Percentiles rank a stretch among this genome's conserved stretches.
Evolutionary conservation across 257 asterid genomes (phyloP).

Genomic region (Solanum habrochaites): DNA sequence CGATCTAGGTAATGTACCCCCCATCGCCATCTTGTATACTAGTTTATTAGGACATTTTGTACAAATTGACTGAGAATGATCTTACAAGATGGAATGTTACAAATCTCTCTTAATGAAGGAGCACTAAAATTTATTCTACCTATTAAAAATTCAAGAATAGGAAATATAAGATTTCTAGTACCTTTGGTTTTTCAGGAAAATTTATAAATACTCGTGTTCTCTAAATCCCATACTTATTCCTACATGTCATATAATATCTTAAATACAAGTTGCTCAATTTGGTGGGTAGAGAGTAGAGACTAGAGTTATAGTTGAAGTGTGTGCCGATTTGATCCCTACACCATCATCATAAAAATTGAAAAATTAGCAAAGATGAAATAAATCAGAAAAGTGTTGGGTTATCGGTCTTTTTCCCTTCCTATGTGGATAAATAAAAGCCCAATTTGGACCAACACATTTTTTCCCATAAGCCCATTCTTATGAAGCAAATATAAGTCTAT

Average conservation of each 20-base stretch:
- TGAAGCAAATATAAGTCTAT: too few relatives aligned
- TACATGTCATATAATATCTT: neutral
- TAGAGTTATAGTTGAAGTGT: neutral
- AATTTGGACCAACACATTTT: too few relatives aligned
- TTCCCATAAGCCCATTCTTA: too few relatives aligned
- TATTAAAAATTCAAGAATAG: too few relatives aligned
- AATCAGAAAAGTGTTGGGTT: too few relatives aligned
- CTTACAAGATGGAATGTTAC: neutral
- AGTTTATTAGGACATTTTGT: neutral
- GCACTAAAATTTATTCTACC: too few relatives aligned
- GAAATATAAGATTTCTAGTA: neutral
- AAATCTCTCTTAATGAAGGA: neutral
- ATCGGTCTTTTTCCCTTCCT: too few relatives aligned
- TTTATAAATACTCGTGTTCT: too few relatives aligned
- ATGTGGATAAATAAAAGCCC: too few relatives aligned
- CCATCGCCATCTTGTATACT: neutral
- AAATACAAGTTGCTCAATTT: too few relatives aligned
- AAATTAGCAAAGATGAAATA: neutral
- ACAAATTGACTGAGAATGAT: neutral
- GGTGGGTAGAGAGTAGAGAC: neutral
- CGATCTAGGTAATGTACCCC: neutral
- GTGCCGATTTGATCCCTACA: too few relatives aligned
- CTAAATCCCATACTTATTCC: neutral
- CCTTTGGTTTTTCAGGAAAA: neutral
- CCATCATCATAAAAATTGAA: neutral